Conservation (phyloP, 2,329 filamentous ascomycete genomes). For the Phyllosticta capitalensis region DNA sequence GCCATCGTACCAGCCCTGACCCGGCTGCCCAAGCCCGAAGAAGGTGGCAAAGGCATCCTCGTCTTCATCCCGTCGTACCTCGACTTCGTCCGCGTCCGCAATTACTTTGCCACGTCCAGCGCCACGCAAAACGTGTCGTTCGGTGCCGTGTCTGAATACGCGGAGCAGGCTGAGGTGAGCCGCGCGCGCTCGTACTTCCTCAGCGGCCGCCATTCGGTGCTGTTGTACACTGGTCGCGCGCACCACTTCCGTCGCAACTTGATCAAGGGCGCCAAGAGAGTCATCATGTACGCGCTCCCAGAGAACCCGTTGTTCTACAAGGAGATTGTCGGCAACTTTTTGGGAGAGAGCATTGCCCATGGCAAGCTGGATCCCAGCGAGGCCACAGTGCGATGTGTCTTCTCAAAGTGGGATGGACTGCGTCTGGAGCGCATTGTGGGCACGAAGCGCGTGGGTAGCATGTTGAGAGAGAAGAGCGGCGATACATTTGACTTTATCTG, state of each 20-base stretch:
- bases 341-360: constrained; percentile 45
- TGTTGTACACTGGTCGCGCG: constrained; percentile 90
- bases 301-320: constrained; percentile 78
- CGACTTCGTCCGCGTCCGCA: constrained; percentile 88
- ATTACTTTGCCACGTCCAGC: constrained; percentile 70
- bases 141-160: constrained; percentile 83
- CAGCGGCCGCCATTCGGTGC: constrained; percentile 67
- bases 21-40: constrained; percentile 54
- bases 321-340: constrained; percentile 62
- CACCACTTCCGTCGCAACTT: constrained; percentile 91
- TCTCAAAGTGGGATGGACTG: constrained; percentile 82
- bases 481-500: constrained; percentile 81
- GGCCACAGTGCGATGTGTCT: constrained; percentile 48
- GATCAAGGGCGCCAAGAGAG: constrained; percentile 67
- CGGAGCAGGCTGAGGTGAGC: constrained; percentile 65
- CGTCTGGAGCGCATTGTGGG: constrained; percentile 85
- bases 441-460: constrained; percentile 66
- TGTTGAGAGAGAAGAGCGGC: constrained; percentile 68
- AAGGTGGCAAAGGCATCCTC: constrained; percentile 54
- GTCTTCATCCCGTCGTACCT: constrained; percentile 90
- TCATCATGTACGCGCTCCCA: constrained; percentile 85
- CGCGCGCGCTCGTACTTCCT: constrained; percentile 82
- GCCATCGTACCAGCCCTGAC: constrained; percentile 67
- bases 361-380: constrained; percentile 47
- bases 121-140: constrained; percentile 54